Evolutionary conservation across 2,329 filamentous ascomycete species (phyloP).

Genomic region (Colletotrichum camelliae): DNA sequence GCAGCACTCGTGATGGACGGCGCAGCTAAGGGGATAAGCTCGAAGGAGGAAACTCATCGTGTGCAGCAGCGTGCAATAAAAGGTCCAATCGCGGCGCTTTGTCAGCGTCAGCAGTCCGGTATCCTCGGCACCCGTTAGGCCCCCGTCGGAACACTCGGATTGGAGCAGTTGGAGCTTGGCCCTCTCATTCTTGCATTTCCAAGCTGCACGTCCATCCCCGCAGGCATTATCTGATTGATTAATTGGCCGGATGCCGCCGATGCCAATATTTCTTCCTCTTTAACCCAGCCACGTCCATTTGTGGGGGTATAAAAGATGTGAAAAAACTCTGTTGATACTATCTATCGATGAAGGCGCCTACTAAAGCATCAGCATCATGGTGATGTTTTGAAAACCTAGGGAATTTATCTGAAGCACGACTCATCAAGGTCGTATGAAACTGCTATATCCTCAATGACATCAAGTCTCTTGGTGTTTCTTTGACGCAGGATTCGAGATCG

Average conservation of each 20-base stretch:
- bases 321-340: too few relatives aligned
- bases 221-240: neutral
- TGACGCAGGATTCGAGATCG: neutral
- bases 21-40: neutral
- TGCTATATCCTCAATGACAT: too few relatives aligned
- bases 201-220: neutral
- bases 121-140: neutral
- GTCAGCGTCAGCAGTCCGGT: neutral
- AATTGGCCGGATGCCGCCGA: neutral
- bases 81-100: neutral
- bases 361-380: too few relatives aligned
- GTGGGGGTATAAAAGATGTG: too few relatives aligned
- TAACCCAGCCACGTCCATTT: neutral
- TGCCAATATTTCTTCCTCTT: neutral
- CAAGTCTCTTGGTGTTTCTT: neutral
- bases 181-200: neutral
- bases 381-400: too few relatives aligned
- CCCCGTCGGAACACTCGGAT: conserved; percentile 3
- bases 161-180: neutral
- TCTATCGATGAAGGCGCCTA: too few relatives aligned
- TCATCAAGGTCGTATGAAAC: too few relatives aligned
- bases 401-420: too few relatives aligned
- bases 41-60: neutral
- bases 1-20: neutral
- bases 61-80: neutral